A percentile compares a stretch with the other conserved stretches of the same genome.
These are phyloP conservation scores for Microcyclosporella mali DNA, from an alignment of 2,329 filamentous ascomycete genomes.

Conservation along the genomic window DNA sequence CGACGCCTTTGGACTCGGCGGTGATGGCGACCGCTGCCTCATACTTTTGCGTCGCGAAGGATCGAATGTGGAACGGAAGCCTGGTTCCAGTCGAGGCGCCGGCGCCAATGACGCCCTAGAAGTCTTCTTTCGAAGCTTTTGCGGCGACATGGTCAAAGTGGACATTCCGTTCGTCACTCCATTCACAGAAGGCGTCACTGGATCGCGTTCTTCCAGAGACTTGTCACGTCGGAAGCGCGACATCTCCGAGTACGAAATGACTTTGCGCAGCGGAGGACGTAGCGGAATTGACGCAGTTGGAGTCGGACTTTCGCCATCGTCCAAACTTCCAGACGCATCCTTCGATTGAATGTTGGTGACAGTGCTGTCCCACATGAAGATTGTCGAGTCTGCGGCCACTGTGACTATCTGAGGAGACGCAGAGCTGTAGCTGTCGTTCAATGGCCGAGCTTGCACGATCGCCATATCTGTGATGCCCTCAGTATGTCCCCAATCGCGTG, in stretches of 20 bases:
- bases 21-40: constrained; percentile 38
- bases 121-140: constrained; percentile 49
- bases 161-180: constrained; percentile 32
- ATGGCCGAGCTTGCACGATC: constrained; percentile 49
- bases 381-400: constrained; percentile 46
- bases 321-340: neutral
- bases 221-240: constrained; percentile 63
- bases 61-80: constrained; percentile 27
- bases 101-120: constrained; percentile 48
- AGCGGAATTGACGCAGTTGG: constrained; percentile 37
- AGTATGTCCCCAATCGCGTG: constrained; percentile 90
- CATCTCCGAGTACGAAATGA: constrained; percentile 80
- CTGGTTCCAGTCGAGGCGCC: constrained; percentile 40
- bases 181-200: constrained; percentile 34
- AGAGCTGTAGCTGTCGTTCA: neutral
- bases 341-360: neutral
- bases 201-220: constrained; percentile 31
- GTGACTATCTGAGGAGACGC: constrained; percentile 37
- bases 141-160: constrained; percentile 43
- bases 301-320: constrained; percentile 5
- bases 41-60: constrained; percentile 21
- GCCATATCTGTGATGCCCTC: constrained; percentile 85
- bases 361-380: constrained; percentile 43
- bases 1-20: constrained; percentile 28
- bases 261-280: constrained; percentile 71